Evolutionary conservation across 2,329 filamentous ascomycete genomes (phyloP), one percentile per base, ranked within the genome.

Genomic region (Fusarium dimerum): DNA sequence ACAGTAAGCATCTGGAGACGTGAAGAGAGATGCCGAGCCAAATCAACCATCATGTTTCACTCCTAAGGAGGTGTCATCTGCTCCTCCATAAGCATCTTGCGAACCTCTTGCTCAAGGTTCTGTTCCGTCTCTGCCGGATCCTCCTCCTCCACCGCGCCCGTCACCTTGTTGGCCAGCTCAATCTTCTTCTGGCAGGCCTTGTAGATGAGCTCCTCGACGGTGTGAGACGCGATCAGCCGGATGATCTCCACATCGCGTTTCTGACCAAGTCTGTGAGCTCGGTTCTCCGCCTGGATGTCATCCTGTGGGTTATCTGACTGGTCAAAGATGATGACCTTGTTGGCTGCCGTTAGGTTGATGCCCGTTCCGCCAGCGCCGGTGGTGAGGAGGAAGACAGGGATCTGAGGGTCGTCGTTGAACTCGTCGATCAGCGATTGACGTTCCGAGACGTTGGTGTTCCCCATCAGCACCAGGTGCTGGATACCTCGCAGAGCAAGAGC

Each of bases 281-380:
- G 87, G 70, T 99, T 97, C 77, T 97, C 94, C 0, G 94, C 94
- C 71, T 99, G 94, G n/a, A 96, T 86, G 68, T 99, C 94, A 62
- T 97, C 93, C 68, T 99, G 94, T 0, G 94, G 94, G 64, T 99
- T 99, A 75, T 97, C 96, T n/a, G 87, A 90, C 58, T 89, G 89
- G 72, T 99, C 94, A 69, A 97, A 97, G 66, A 99, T 94, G 72
- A 99, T 85, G 62, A 99, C 93, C 73, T 97, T 97, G 77, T 97
- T 97, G 5, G 94, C 94, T 36, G 89, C 90, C 8, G 93, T 94
- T 49, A 99, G 76, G 71, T 99, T 99, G 76, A 99, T 95, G 40
- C 94, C 94, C 0, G 93, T 94, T n/a, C 94, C 94, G 47, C 94
- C 94, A 1, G 93, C 92, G 54, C 92, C 93, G 0, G 94, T 99